These are phyloP conservation scores for Vitis rotundifolia DNA, from an alignment of 164 flowering plant species.

Conservation along the genomic window DNA sequence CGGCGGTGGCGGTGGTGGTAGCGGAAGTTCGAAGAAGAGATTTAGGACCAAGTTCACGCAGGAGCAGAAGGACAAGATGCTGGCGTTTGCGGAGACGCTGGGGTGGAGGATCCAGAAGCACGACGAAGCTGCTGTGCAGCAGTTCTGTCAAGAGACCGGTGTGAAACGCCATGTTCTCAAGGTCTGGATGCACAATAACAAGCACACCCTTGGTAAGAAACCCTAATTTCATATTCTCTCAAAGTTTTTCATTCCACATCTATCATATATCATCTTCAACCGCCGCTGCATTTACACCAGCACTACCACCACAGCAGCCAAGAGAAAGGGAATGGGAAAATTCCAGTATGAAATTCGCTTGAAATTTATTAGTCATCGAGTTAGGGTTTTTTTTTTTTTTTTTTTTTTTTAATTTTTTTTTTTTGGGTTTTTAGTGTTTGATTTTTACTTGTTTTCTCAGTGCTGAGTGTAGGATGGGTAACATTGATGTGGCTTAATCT, in stretches of 20 bases:
- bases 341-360: not conserved
- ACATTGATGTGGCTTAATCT: not conserved
- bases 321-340: constrained; percentile 1
- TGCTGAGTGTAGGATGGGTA: constrained; percentile 9
- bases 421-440: not conserved
- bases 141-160: constrained; percentile 52
- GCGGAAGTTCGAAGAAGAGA: constrained; percentile 45
- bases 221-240: constrained; percentile 29
- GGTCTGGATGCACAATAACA: constrained; percentile 94
- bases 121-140: constrained; percentile 65
- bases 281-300: not conserved
- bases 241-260: not conserved
- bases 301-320: not conserved
- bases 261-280: not conserved
- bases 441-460: not conserved
- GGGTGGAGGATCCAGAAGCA: constrained; percentile 84
- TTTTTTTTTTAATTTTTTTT: not conserved
- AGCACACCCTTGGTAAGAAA: constrained; percentile 77
- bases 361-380: constrained; percentile 5
- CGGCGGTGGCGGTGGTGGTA: constrained; percentile 48
- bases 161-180: constrained; percentile 66
- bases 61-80: constrained; percentile 79
- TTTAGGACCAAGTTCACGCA: constrained; percentile 64
- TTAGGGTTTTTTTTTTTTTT: constrained; percentile 11
- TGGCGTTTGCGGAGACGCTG: constrained; percentile 60